Percentiles rank a stretch among this genome's conserved stretches.
These are phyloP conservation scores for Paralagenidium karlingii DNA, from an alignment of 352 stramenopile genomes.

Conservation along the genomic window DNA sequence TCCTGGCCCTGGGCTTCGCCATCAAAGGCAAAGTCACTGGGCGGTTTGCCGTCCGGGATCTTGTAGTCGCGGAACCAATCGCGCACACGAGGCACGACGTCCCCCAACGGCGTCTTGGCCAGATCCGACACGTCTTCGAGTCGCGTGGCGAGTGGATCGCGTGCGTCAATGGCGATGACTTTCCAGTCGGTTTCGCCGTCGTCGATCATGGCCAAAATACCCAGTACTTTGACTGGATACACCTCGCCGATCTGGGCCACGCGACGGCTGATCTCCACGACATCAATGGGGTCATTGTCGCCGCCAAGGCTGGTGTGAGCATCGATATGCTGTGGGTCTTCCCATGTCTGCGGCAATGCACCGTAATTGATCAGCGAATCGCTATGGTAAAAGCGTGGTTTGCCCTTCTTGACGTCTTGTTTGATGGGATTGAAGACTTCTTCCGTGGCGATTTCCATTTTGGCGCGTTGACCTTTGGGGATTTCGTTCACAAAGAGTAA, in stretches of 20 bases:
- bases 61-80: conserved; percentile 99
- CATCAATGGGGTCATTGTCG: conserved; percentile 99
- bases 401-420: conserved; percentile 97
- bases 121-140: conserved; percentile 92
- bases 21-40: conserved; percentile 97
- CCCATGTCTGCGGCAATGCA: conserved; percentile 98
- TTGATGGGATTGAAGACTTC: conserved; percentile 91
- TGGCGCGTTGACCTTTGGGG: conserved; percentile 67
- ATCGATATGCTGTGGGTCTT: conserved; percentile 95
- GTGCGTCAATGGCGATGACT: conserved; percentile 92
- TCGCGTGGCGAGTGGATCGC: conserved; percentile 91
- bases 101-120: conserved; percentile 47
- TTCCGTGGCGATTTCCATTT: conserved; percentile 91
- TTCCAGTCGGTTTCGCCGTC: conserved; percentile 99
- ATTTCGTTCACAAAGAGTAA: conserved; percentile 94
- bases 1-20: conserved; percentile 81
- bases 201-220: conserved; percentile 98
- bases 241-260: conserved; percentile 86
- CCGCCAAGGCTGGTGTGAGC: conserved; percentile 82
- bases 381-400: conserved; percentile 84
- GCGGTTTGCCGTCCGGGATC: conserved; percentile 98
- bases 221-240: conserved; percentile 94
- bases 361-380: conserved; percentile 95
- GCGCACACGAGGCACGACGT: conserved; percentile 66
- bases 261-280: conserved; percentile 95